phyloP scores from a whole-genome alignment of 371 early-diverging fungal species.

The Conidiobolus incongruus region DNA sequence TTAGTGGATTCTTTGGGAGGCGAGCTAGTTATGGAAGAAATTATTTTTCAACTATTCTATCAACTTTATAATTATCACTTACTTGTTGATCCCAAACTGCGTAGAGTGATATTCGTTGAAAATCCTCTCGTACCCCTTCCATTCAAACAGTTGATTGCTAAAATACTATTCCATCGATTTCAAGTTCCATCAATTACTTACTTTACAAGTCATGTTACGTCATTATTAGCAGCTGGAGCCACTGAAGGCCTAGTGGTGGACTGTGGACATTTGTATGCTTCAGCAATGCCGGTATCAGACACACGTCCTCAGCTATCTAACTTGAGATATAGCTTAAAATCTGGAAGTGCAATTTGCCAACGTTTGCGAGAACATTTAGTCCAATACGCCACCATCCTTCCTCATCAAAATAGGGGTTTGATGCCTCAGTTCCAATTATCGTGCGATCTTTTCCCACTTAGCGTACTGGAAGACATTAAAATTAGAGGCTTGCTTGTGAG shows the following conservation, averaged over 20 bases:
- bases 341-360: too few species aligned
- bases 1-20: too few species aligned
- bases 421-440: conserved; percentile 12
- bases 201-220: conserved; percentile 44
- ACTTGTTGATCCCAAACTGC: conserved; percentile 60
- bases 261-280: conserved; percentile 50
- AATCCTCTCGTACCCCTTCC: conserved; percentile 44
- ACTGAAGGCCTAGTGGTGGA: conserved; percentile 66
- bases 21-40: too few species aligned
- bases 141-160: conserved; percentile 40
- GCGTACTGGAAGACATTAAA: conserved; percentile 42
- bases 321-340: too few species aligned
- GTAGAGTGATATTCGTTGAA: conserved; percentile 68
- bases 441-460: conserved; percentile 15
- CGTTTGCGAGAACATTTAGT: too few species aligned
- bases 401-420: conserved; percentile 15
- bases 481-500: conserved; percentile 41
- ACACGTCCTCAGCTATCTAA: too few species aligned
- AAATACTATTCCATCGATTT: conserved; percentile 51
- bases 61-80: conserved; percentile 11
- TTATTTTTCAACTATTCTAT: too few species aligned
- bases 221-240: conserved; percentile 53
- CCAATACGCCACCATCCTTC: conserved; percentile 16
- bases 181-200: conserved; percentile 62
- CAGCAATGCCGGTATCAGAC: conserved; percentile 41